A percentile compares a stretch with the other conserved stretches of the same genome.
phyloP scores from a whole-genome alignment of 441 rosid genomes.

The Macaranga tanarius region DNA sequence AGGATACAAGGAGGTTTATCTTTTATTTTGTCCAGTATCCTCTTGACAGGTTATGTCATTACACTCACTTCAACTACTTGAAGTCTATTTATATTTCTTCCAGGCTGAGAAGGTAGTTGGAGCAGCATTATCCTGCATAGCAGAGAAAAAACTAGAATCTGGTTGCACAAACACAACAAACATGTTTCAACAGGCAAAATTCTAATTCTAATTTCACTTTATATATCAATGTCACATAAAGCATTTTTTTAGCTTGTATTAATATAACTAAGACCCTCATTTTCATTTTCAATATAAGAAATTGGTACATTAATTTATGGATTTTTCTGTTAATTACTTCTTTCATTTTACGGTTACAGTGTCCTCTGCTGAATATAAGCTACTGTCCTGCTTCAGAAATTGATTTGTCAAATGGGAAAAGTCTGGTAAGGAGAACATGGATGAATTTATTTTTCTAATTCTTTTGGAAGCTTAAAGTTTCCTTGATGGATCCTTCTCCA shows the following conservation, averaged over 20 bases:
- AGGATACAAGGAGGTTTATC: constrained; percentile 73
- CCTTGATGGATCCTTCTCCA: constrained; percentile 19
- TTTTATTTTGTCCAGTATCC: constrained; percentile 11
- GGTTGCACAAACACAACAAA: constrained; percentile 54
- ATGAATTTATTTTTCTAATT: constrained; percentile 8
- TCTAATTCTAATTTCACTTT: background rate
- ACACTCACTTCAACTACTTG: constrained; percentile 3
- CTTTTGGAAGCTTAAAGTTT: constrained; percentile 4
- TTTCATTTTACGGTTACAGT: constrained; percentile 43
- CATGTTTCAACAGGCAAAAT: constrained; percentile 40
- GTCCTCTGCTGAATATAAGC: constrained; percentile 90
- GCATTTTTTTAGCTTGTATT: no score
- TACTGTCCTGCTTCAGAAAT: constrained; percentile 91
- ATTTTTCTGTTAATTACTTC: background rate
- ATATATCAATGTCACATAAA: background rate
- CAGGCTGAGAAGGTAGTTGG: constrained; percentile 90
- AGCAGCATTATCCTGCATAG: constrained; percentile 66
- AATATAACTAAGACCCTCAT: background rate
- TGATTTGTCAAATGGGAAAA: constrained; percentile 60
- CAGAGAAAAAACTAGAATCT: constrained; percentile 41
- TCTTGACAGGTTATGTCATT: constrained; percentile 7
- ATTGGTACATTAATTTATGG: background rate
- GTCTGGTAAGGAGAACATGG: constrained; percentile 53
- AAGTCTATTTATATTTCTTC: constrained; percentile 23
- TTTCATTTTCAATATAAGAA: background rate